These are phyloP conservation scores for Tulasnella sp. DNA, from an alignment of 768 basidiomycete species.

Conservation along the genomic window DNA sequence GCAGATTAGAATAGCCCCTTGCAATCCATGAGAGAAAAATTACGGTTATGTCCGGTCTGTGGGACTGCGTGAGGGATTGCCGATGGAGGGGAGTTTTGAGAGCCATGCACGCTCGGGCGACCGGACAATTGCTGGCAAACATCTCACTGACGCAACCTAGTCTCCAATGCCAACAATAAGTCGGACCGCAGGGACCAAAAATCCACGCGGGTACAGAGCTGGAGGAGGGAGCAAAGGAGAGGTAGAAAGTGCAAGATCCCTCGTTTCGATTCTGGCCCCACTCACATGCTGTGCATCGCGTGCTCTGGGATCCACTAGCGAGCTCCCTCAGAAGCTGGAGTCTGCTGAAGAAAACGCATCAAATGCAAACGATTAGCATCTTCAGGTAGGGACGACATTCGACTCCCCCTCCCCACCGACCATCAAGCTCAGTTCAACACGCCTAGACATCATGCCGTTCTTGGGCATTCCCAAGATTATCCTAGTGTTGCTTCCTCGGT, in stretches of 20 bases:
- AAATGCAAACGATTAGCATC: background rate
- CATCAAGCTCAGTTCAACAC: background rate
- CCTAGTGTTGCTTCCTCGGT: constrained; percentile 11
- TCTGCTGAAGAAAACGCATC: background rate
- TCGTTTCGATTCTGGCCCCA: too few species aligned
- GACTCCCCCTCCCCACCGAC: background rate
- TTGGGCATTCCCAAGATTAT: constrained; percentile 5
- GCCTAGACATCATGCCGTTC: constrained; percentile 11
- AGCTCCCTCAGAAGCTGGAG: background rate
- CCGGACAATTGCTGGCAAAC: background rate
- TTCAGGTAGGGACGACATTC: background rate
- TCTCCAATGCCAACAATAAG: background rate
- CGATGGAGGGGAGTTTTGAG: background rate
- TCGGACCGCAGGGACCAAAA: background rate
- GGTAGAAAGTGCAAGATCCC: background rate
- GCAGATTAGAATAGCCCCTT: background rate
- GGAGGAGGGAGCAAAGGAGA: background rate
- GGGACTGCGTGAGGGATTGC: background rate
- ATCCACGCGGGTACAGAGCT: background rate
- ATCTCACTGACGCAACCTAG: too few species aligned
- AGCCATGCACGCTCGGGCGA: background rate
- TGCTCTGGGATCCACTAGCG: background rate
- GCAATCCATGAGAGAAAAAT: background rate
- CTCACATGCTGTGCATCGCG: background rate
- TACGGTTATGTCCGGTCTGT: background rate